Evolutionary conservation across 805 yeast genomes (phyloP).

Genomic region (Saturnispora quitensis): DNA sequence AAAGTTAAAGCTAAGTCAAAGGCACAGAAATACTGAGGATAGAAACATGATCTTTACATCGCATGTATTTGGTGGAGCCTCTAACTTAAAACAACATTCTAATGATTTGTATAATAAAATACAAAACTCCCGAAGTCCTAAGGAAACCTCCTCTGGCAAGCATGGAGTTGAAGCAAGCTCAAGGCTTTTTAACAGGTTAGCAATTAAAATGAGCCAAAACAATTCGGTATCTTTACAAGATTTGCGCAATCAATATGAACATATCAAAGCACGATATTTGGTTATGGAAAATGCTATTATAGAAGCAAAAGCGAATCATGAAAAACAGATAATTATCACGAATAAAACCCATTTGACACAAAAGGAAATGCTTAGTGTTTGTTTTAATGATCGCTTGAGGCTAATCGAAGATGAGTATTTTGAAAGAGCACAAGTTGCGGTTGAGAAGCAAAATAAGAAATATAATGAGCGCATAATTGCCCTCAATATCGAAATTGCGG

Average conservation of each 20-base stretch:
- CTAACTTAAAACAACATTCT: neutral
- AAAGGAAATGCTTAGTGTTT: neutral
- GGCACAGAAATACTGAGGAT: neutral
- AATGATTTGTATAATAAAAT: neutral
- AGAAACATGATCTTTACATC: neutral
- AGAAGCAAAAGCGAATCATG: constrained; percentile 18
- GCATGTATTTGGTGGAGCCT: neutral
- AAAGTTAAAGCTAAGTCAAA: neutral
- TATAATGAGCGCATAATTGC: constrained; percentile 24
- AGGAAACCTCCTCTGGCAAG: neutral
- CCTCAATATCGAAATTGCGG: constrained; percentile 16
- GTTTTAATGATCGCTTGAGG: constrained; percentile 23
- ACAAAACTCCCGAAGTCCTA: neutral
- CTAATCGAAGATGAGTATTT: constrained; percentile 14
- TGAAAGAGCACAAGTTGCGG: constrained; percentile 29
- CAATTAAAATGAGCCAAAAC: neutral
- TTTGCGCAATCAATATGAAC: neutral
- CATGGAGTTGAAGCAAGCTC: neutral
- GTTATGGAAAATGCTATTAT: constrained; percentile 21
- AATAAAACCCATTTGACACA: neutral
- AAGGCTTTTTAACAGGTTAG: neutral
- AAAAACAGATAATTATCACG: constrained; percentile 15
- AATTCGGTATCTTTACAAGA: neutral
- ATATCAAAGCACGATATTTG: constrained; percentile 15
- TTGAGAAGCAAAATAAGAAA: constrained; percentile 27